Base-by-base conservation (phyloP, 257 asterid species). In the Anisodus tanguticus region DNA sequence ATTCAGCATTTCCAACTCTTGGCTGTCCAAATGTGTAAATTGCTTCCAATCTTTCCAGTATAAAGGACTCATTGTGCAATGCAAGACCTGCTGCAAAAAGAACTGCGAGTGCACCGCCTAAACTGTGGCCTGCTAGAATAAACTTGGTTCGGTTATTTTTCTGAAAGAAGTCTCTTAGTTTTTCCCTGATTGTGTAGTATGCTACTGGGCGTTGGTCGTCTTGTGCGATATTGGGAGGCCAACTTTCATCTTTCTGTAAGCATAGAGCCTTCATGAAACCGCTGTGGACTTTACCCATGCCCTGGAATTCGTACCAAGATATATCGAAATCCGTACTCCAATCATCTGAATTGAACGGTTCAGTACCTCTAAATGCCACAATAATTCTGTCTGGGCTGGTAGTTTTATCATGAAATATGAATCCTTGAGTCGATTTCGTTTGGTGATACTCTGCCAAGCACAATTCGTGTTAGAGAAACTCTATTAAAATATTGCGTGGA, bases 21-120 rank as follows among this genome's bases (percentile, higher is more conserved):
- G 98, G 97, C 69, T 94, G 97, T 10, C 97, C 98, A 60, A 88
- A 94, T 11, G 97, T 92, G 87, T 91, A 90, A 2, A 94, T 86
- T 0, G 84, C 93, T 9, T 92, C 90, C 22, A 93, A 82, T 85
- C 94, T 89, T 53, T 88, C 87, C 66, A 94, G 66, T 22, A 92
- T 1, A 2, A 9, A 9, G 2, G 62, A 64, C 84, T 94, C 95
- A 0, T 85, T 17, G 81, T 88, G 91, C 77, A 86, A 45, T 6
- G 87, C 92, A 59, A 94, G 88, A 82, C 87, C 89, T 6, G 94
- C 89, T 0, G 98, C 87, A 77, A 91, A 91, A 3, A 94, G 90
- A 16, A 89, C 67, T 0, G 95, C 94, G 0, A 94, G 89, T 0
- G 95, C 97, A 54, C 94, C 97, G 1, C 98, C 98, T 16, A 94